Evolutionary conservation across 352 stramenopile species (phyloP), one percentile per base, ranked within the genome.

Genomic region (Aphanomyces astaci): DNA sequence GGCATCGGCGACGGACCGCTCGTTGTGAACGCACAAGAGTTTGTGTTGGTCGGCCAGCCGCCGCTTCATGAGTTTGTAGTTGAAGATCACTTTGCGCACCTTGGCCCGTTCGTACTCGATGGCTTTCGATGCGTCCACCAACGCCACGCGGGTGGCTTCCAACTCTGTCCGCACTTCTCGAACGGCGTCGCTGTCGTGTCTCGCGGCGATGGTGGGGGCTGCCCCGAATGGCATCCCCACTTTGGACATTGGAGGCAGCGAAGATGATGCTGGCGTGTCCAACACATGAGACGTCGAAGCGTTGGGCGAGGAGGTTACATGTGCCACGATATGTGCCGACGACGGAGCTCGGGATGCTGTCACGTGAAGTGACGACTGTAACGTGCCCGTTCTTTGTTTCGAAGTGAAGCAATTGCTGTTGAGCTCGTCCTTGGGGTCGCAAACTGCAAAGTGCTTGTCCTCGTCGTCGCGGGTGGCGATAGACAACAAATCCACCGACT

Each of bases 1-100:
- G 30, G 73, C 73, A 66, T 92, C 76, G 32, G 73, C 78, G 10
- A 70, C 46, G 22, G 88, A 75, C 9, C 84, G 78, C 13, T 55
- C 48, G 39, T 80, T 87, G 63, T 92, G 82, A 2, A 89, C 76
- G 11, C 73, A 74, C 17, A 92, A 71, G 22, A 92, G 71, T 43
- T 85, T 90, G 19, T 80, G 73, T 64, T 92, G 84, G 53, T 92
- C 84, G 4, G 81, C 75, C 0, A 78, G 76, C 15, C 84, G 81
- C 4, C 82, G 78, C 39, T 79, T 30, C 19, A 88, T 70, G 11
- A 91, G 76, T 22, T 73, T 75, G 60, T 86, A 87, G 15, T 78
- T 81, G 28, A 68, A 68, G 22, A 68, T 78, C 67, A 5, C 39
- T 66, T 60, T 75, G 57, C 11, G 79, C 48, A 13, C 73, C 73